A percentile compares a stretch with the other conserved stretches of the same genome.
Evolutionary conservation across 108 stramenopile species (phyloP).

Genomic region (Schizochytrium sp.): DNA sequence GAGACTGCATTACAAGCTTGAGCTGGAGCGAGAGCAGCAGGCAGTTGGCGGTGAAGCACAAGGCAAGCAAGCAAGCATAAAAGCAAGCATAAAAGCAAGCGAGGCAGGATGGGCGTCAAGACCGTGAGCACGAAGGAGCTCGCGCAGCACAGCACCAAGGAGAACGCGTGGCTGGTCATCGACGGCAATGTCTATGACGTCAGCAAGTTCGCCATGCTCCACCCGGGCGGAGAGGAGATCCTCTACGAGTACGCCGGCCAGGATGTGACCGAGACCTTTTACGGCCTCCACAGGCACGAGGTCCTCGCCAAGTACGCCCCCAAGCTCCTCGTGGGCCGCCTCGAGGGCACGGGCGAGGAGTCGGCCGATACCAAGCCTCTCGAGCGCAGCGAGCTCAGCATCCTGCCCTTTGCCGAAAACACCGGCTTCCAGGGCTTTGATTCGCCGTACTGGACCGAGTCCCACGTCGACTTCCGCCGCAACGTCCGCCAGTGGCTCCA

Average conservation of each 20-base stretch:
- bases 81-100: too few relatives aligned
- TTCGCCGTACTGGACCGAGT: background rate
- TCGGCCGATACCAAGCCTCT: background rate
- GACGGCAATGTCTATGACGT: conserved; percentile 10
- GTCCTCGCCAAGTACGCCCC: conserved; percentile 1
- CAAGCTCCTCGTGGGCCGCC: conserved; percentile 1
- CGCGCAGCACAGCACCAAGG: background rate
- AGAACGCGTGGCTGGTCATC: background rate
- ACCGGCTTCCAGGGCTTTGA: background rate
- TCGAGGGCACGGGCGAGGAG: background rate
- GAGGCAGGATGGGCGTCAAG: too few relatives aligned
- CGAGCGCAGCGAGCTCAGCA: background rate
- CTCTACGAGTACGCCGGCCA: conserved; percentile 6
- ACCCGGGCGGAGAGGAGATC: conserved; percentile 14
- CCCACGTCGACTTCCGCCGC: background rate
- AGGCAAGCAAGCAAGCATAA: too few relatives aligned
- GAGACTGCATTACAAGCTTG: too few relatives aligned
- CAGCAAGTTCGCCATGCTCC: background rate
- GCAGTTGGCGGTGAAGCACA: too few relatives aligned
- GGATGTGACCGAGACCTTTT: background rate
- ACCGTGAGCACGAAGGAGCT: background rate
- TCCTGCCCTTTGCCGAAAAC: background rate
- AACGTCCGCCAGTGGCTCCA: conserved; percentile 10
- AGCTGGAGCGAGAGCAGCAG: too few relatives aligned
- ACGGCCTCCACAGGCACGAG: conserved; percentile 8